Conservation (phyloP, 2,329 filamentous ascomycete species). For the Aspergillus pseudoglaucus region DNA sequence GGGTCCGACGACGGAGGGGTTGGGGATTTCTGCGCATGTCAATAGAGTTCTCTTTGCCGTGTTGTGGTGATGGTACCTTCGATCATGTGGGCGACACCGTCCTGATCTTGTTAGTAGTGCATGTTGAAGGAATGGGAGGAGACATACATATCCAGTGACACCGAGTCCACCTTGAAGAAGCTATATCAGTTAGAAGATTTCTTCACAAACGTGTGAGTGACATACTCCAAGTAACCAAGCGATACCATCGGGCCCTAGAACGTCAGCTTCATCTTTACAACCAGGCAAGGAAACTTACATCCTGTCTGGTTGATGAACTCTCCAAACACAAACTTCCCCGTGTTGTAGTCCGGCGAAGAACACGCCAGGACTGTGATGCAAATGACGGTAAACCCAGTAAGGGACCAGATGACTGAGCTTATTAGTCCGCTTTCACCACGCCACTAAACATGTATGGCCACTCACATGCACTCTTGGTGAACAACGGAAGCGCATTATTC, state of each 20-base stretch:
- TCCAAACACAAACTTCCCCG: slow-evolving; percentile 53
- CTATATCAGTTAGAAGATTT: slow-evolving; percentile 18
- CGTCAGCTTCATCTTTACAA: slow-evolving; percentile 9
- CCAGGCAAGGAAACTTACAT: slow-evolving; percentile 34
- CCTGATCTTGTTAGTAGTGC: slow-evolving; percentile 14
- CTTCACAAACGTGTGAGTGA: neutral
- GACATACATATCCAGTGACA: slow-evolving; percentile 47
- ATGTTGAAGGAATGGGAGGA: neutral
- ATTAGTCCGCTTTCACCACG: neutral
- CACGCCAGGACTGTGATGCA: slow-evolving; percentile 63
- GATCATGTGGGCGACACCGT: slow-evolving; percentile 44
- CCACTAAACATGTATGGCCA: neutral
- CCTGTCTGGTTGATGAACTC: slow-evolving; percentile 62
- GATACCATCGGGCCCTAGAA: slow-evolving; percentile 54
- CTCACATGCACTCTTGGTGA: slow-evolving; percentile 59
- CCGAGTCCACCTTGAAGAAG: slow-evolving; percentile 47
- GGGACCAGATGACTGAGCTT: slow-evolving; percentile 56
- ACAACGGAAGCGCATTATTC: slow-evolving; percentile 54
- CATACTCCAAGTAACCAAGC: slow-evolving; percentile 40
- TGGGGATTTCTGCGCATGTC: slow-evolving; percentile 28
- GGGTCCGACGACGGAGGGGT: slow-evolving; percentile 49
- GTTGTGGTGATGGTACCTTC: slow-evolving; percentile 8
- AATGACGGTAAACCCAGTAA: slow-evolving; percentile 63
- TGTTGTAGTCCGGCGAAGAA: slow-evolving; percentile 58
- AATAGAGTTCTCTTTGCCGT: slow-evolving; percentile 1